Conservation (phyloP, 176 grass and related monocot species). For the Cocos nucifera region DNA sequence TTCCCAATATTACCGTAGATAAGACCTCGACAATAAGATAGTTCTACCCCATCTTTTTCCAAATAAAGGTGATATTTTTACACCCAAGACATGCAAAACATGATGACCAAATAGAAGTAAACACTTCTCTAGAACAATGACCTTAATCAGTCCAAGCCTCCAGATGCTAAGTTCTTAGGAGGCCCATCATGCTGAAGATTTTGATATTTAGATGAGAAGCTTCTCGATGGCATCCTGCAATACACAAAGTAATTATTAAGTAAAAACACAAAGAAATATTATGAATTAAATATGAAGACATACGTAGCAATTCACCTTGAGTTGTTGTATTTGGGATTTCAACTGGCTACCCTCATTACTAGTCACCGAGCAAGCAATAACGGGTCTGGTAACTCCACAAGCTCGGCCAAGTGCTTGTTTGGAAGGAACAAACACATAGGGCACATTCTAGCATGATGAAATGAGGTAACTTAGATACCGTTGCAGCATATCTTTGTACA, state of each 20-base stretch:
- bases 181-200: constrained; percentile 3
- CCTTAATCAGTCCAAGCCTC: no score
- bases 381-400: constrained; percentile 6
- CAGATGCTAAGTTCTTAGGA: not conserved
- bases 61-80: no score
- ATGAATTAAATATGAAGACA: not conserved
- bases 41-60: no score
- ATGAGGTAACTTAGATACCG: not conserved
- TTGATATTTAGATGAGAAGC: not conserved
- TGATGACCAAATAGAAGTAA: no score
- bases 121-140: no score
- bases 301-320: not conserved
- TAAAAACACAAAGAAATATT: not conserved
- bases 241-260: not conserved
- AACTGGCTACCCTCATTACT: constrained; percentile 3
- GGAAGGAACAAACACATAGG: constrained; percentile 6
- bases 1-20: no score
- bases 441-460: not conserved
- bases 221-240: constrained; percentile 2
- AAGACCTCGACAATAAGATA: no score
- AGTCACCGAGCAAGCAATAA: constrained; percentile 2
- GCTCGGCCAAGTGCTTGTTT: constrained; percentile 6
- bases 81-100: no score
- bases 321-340: constrained; percentile 12
- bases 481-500: no score